Percentiles rank a stretch among this genome's conserved stretches.
phyloP scores from a whole-genome alignment of 139 green algal genomes.

The Micractinium sp. region DNA sequence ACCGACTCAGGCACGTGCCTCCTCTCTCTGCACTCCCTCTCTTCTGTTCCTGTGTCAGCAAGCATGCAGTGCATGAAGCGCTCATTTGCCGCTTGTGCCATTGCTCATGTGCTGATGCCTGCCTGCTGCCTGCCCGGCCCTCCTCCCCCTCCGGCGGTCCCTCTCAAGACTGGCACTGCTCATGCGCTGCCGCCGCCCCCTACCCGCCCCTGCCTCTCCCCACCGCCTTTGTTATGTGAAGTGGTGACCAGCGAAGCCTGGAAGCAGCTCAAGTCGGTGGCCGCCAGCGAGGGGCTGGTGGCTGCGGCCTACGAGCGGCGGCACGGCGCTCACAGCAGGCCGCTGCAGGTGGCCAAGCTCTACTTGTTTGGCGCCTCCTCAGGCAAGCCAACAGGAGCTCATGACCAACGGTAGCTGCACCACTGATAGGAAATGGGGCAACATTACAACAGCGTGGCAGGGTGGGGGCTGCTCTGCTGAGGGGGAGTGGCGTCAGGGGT shows the following conservation, averaged over 20 bases:
- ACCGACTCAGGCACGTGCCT: background rate
- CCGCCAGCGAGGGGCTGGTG: slow-evolving; percentile 32
- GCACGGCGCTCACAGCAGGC: slow-evolving; percentile 1
- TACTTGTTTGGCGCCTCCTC: slow-evolving; percentile 29
- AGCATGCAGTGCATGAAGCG: background rate
- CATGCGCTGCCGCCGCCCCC: background rate
- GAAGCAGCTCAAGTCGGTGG: slow-evolving; percentile 13
- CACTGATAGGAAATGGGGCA: background rate
- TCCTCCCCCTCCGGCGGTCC: background rate
- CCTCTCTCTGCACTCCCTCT: no score
- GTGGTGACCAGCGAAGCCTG: background rate
- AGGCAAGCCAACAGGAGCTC: background rate
- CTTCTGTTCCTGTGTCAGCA: background rate
- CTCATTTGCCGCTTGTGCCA: background rate
- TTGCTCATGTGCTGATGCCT: background rate
- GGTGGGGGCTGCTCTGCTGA: no score
- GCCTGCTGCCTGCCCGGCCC: background rate
- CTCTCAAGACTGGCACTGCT: background rate
- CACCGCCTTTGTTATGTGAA: background rate
- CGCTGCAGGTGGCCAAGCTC: slow-evolving; percentile 40
- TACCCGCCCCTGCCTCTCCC: background rate
- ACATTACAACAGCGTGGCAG: background rate
- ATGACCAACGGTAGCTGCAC: no score
- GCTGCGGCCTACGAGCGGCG: slow-evolving; percentile 33
- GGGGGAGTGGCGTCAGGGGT: no score